Evolutionary conservation across 2,329 filamentous ascomycete species (phyloP), one percentile per base, ranked within the genome.

Genomic region (Hymenotorrendiella dingleyae): DNA sequence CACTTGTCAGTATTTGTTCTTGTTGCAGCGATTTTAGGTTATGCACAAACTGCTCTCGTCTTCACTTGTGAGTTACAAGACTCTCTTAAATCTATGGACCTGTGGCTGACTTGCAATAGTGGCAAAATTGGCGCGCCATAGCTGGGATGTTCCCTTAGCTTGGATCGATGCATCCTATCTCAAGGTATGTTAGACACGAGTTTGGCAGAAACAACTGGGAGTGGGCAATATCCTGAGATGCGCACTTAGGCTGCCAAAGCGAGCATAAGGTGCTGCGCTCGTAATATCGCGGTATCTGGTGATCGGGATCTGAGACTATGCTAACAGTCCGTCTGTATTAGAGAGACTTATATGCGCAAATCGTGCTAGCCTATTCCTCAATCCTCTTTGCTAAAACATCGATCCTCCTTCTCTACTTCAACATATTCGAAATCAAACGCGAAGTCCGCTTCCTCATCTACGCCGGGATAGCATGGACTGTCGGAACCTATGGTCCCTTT

Each of bases 401-500:
- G 12, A 42, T 46, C 29, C 43, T 42, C 16, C 35, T 40, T 16
- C 43, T 46, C 5, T 46, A 46, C 35, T 35, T 46, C 21, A 34
- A 35, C 6, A 37, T 46, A 10, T 43, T 46, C 34, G 21, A 22
- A 11, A 17, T 34, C 11, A 14, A 34, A 8, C 24, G 22, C n/a
- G 12, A 19, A 12, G 26, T 35, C 14, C 37, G 42, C 6, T 36
- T 36, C 17, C 23, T 34, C 6, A 40, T 45, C 17, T 45, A 45
- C 20, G 20, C 14, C n/a, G 42, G 42, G 2, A 40, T 45, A 12
- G 4, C 19, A 11, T 45, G 42, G 42, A 40, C 29, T 11, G 10
- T 40, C 23, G 4, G 27, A n/a, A 36, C 42, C 22, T 45, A 45
- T 11, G 22, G 27, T 11, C 42, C 42, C 3, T 32, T 27, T 14